These are phyloP conservation scores for Plasmopara halstedii DNA, from an alignment of 352 stramenopile genomes.

Conservation along the genomic window DNA sequence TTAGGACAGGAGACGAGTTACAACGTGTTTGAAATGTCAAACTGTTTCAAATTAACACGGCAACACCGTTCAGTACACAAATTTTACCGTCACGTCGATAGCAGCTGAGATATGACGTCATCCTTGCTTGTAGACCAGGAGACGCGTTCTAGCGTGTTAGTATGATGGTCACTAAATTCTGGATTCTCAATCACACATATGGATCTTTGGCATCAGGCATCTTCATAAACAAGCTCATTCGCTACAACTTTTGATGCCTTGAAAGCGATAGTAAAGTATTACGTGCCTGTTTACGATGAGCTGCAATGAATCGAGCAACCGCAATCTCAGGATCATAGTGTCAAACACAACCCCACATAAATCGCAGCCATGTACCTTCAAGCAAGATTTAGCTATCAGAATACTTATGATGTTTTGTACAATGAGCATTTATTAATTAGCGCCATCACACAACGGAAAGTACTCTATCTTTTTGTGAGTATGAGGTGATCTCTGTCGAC, in stretches of 20 bases:
- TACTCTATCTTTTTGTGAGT: conserved; percentile 72
- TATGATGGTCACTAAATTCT: conserved; percentile 67
- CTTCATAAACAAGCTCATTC: conserved; percentile 15
- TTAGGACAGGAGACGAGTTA: no score
- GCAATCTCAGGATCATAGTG: conserved; percentile 72
- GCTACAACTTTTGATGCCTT: background rate
- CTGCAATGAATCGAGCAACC: conserved; percentile 64
- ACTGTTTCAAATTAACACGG: no score
- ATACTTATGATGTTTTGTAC: conserved; percentile 10
- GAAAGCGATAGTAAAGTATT: background rate
- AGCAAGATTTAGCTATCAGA: background rate
- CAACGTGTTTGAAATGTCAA: no score
- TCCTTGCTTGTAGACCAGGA: no score
- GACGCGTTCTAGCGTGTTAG: no score
- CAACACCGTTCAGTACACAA: no score
- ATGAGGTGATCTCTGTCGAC: no score
- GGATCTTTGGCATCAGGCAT: conserved; percentile 45
- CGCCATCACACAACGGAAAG: conserved; percentile 64
- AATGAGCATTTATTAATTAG: conserved; percentile 42
- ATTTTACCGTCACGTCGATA: no score
- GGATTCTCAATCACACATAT: conserved; percentile 56
- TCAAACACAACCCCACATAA: conserved; percentile 47
- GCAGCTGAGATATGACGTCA: no score
- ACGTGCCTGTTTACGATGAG: conserved; percentile 48
- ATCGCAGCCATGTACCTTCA: background rate